phyloP scores from a whole-genome alignment of 2,329 filamentous ascomycete genomes.

The Talaromyces marneffei region DNA sequence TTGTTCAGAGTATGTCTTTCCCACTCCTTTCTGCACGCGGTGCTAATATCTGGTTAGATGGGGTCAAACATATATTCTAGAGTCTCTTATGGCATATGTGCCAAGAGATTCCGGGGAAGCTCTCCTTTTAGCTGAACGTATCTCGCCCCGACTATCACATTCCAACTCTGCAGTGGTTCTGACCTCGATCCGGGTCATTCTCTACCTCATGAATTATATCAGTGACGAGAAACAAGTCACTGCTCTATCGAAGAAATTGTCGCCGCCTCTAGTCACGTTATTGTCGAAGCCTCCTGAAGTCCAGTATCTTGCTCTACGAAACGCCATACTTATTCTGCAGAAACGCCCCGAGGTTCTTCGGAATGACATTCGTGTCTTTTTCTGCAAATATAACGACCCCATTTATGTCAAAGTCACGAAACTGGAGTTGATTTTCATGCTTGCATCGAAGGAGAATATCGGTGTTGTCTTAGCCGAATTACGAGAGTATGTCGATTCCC shows the following conservation, averaged over 20 bases:
- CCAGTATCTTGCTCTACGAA: constrained; percentile 92
- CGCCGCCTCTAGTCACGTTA: constrained; percentile 87
- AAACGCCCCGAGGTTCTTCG: constrained; percentile 84
- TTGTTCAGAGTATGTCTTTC: constrained; percentile 74
- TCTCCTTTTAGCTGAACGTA: constrained; percentile 81
- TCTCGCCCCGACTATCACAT: constrained; percentile 91
- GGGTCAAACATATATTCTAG: constrained; percentile 97
- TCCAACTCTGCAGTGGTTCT: constrained; percentile 95
- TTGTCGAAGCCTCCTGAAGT: constrained; percentile 95
- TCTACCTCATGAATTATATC: constrained; percentile 99
- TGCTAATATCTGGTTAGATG: constrained; percentile 53
- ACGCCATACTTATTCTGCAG: constrained; percentile 89
- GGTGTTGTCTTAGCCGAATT: constrained; percentile 90
- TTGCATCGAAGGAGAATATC: constrained; percentile 92
- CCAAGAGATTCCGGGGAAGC: constrained; percentile 88
- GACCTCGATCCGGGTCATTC: constrained; percentile 90
- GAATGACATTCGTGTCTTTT: constrained; percentile 97
- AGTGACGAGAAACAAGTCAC: constrained; percentile 83
- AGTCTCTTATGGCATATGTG: constrained; percentile 96
- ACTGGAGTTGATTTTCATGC: constrained; percentile 97
- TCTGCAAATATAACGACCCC: constrained; percentile 99
- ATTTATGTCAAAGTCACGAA: constrained; percentile 99
- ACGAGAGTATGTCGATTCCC: constrained; percentile 59
- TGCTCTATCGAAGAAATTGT: constrained; percentile 82
- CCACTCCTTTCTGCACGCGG: not conserved